A percentile compares a stretch with the other conserved stretches of the same genome.
Conservation (phyloP, 2,329 filamentous ascomycete genomes). For the Monilinia aucupariae region DNA sequence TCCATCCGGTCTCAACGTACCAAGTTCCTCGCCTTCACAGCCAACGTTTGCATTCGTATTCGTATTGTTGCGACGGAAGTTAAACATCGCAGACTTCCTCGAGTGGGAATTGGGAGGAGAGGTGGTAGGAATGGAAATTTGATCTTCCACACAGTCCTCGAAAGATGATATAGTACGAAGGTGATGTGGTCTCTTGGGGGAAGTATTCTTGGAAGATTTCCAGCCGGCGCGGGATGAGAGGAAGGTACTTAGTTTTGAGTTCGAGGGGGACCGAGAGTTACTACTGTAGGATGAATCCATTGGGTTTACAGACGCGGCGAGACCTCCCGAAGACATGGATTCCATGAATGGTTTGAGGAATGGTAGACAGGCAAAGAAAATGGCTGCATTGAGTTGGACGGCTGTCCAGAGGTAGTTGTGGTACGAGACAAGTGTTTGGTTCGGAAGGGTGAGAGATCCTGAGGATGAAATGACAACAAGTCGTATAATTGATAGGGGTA, state of each 20-base stretch:
- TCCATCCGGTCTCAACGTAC: conserved; percentile 20
- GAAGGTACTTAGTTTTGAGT: conserved; percentile 18
- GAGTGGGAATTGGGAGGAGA: not conserved
- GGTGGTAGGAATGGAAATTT: not conserved
- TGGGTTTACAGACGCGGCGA: conserved; percentile 19
- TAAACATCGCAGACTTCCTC: conserved; percentile 4
- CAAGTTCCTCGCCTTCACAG: conserved; percentile 9
- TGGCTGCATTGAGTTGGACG: conserved; percentile 24
- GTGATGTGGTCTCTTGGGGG: conserved; percentile 2
- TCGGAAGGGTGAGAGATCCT: conserved; percentile 8
- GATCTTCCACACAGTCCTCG: not conserved
- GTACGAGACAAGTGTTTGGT: conserved; percentile 22
- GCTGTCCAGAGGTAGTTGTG: conserved; percentile 22
- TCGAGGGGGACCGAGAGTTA: not conserved
- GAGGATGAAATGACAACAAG: conserved; percentile 19
- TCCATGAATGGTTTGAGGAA: conserved; percentile 27
- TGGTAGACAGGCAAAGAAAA: conserved; percentile 24
- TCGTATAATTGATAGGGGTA: conserved; percentile 32
- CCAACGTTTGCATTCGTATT: conserved; percentile 2
- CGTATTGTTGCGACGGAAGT: conserved; percentile 10
- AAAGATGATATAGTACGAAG: conserved; percentile 9
- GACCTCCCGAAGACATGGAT: conserved; percentile 22
- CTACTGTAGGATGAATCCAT: conserved; percentile 19
- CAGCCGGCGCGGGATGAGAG: conserved; percentile 16
- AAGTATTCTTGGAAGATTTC: conserved; percentile 12